Evolutionary conservation across 768 basidiomycete species (phyloP).

Genomic region (Favolaschia claudopus): DNA sequence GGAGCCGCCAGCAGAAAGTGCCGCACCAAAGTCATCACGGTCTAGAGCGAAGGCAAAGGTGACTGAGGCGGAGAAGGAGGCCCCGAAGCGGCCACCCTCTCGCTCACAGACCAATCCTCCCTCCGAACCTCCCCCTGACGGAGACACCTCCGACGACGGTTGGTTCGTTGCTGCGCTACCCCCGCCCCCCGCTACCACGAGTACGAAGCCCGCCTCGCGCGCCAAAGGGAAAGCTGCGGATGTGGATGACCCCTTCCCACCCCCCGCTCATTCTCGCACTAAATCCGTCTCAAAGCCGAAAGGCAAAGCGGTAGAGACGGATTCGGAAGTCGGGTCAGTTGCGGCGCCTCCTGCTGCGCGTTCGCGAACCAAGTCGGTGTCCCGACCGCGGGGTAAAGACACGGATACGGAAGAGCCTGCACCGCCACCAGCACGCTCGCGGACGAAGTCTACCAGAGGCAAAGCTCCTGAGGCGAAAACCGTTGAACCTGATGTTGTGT

Average conservation of each 20-base stretch:
- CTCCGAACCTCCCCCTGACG: constrained; percentile 14
- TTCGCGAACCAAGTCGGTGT: constrained; percentile 13
- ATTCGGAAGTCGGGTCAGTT: neutral
- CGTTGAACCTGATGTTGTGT: constrained; percentile 19
- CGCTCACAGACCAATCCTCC: constrained; percentile 24
- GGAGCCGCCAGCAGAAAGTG: neutral
- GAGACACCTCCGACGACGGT: constrained; percentile 26
- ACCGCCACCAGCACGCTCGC: too few species aligned
- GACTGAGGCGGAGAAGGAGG: constrained; percentile 7
- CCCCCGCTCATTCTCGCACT: too few species aligned
- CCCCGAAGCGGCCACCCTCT: constrained; percentile 21
- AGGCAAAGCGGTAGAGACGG: too few species aligned
- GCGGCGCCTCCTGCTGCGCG: too few species aligned
- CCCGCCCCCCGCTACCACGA: constrained; percentile 16
- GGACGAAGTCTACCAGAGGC: too few species aligned
- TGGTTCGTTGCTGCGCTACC: constrained; percentile 23
- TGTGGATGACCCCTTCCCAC: too few species aligned
- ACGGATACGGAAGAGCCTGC: too few species aligned
- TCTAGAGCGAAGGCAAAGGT: constrained; percentile 32
- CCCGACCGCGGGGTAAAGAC: constrained; percentile 5
- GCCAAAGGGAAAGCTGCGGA: constrained; percentile 13
- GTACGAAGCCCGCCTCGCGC: constrained; percentile 10
- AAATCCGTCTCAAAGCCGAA: too few species aligned
- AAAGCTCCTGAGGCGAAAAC: too few species aligned
- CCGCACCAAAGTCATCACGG: constrained; percentile 31